These are phyloP conservation scores for Alnus glutinosa DNA, from an alignment of 306 rosid species.

Conservation along the genomic window DNA sequence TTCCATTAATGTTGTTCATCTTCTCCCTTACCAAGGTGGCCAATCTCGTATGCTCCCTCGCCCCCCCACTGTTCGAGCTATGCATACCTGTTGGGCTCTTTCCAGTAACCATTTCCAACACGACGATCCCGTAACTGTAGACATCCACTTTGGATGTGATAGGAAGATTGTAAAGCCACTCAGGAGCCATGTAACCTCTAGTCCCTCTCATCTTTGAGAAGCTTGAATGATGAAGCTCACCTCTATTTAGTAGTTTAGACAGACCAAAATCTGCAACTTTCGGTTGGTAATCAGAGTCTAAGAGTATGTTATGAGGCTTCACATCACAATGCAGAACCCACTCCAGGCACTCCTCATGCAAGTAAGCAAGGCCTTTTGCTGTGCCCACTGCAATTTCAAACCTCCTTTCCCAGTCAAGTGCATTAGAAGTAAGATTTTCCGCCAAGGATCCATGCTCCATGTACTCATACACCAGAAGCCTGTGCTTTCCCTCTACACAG, in stretches of 20 bases:
- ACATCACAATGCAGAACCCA: slow-evolving; percentile 47
- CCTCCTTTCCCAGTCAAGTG: slow-evolving; percentile 31
- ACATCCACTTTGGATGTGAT: slow-evolving; percentile 45
- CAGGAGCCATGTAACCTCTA: slow-evolving; percentile 44
- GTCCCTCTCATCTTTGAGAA: slow-evolving; percentile 39
- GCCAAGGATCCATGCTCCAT: slow-evolving; percentile 38
- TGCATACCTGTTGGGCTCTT: slow-evolving; percentile 14
- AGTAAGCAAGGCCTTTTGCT: slow-evolving; percentile 42
- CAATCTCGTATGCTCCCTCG: slow-evolving; percentile 21
- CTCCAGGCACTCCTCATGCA: slow-evolving; percentile 46
- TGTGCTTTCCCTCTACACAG: slow-evolving; percentile 35
- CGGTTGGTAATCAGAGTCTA: slow-evolving; percentile 23
- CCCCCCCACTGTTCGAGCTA: neutral
- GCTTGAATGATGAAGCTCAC: slow-evolving; percentile 5
- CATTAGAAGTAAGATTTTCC: slow-evolving; percentile 19
- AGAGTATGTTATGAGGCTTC: slow-evolving; percentile 37
- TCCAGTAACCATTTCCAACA: slow-evolving; percentile 40
- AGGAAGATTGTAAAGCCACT: slow-evolving; percentile 34
- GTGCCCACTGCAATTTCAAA: slow-evolving; percentile 45
- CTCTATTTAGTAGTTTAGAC: slow-evolving; percentile 34
- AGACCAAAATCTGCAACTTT: slow-evolving; percentile 43
- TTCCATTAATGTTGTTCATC: neutral
- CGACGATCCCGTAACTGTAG: slow-evolving; percentile 38
- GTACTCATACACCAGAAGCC: slow-evolving; percentile 38
- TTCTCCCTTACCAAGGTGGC: slow-evolving; percentile 21